Percentiles rank a stretch among this genome's conserved stretches.
Conservation (phyloP, 2,329 filamentous ascomycete species). For the Geosmithia flava region DNA sequence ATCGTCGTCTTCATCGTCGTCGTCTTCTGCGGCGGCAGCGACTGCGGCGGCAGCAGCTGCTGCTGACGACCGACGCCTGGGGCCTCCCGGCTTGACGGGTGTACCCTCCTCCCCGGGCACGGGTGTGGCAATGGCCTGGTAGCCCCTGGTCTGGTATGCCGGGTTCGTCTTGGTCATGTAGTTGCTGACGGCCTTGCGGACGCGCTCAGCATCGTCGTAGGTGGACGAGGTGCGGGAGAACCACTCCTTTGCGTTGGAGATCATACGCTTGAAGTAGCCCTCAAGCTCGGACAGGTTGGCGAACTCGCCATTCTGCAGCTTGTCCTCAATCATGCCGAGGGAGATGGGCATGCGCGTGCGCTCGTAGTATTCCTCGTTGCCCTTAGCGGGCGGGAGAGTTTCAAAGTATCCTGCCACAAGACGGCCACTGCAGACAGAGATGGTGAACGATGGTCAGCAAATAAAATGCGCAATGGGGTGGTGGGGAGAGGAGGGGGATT, state of each 20-base stretch:
- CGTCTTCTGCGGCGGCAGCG: slow-evolving; percentile 7
- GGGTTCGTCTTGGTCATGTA: slow-evolving; percentile 83
- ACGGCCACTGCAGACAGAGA: slow-evolving; percentile 44
- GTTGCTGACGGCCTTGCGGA: slow-evolving; percentile 76
- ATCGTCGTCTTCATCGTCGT: slow-evolving; percentile 11
- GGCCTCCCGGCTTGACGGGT: slow-evolving; percentile 9
- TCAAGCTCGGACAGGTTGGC: slow-evolving; percentile 61
- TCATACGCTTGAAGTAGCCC: slow-evolving; percentile 78
- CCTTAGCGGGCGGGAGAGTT: slow-evolving; percentile 49
- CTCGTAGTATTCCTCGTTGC: slow-evolving; percentile 65
- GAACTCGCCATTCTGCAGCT: slow-evolving; percentile 59
- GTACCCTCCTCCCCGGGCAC: slow-evolving; percentile 31
- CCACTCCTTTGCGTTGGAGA: slow-evolving; percentile 76
- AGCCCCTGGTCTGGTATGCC: slow-evolving; percentile 57
- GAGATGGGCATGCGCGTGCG: slow-evolving; percentile 68
- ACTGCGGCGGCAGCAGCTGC: background rate
- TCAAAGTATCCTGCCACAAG: slow-evolving; percentile 66
- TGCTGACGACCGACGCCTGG: slow-evolving; percentile 5
- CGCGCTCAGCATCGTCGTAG: slow-evolving; percentile 75
- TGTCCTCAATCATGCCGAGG: slow-evolving; percentile 62
- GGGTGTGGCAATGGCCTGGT: slow-evolving; percentile 62
- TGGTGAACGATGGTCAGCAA: background rate
- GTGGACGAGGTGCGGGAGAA: slow-evolving; percentile 61
- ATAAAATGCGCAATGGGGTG: background rate
- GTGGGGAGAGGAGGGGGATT: too few relatives aligned